Conservation (phyloP, 768 basidiomycete species). For the Naganishia vaughanmartiniae region DNA sequence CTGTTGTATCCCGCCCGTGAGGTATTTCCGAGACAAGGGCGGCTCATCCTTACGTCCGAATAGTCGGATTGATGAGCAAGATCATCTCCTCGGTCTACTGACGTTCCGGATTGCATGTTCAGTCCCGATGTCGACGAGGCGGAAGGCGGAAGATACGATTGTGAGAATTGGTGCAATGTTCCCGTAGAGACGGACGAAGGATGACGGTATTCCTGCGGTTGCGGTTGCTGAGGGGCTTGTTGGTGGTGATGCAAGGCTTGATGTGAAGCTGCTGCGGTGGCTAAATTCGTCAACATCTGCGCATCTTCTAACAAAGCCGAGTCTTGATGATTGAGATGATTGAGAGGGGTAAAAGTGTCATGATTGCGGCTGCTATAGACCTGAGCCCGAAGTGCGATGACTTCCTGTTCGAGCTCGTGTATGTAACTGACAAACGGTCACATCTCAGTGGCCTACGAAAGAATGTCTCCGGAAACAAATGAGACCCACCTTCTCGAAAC, state of each 20-base stretch:
- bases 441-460: background rate
- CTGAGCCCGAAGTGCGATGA: slow-evolving; percentile 47
- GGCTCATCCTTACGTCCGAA: slow-evolving; percentile 7
- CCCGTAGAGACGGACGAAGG: slow-evolving; percentile 6
- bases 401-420: slow-evolving; percentile 52
- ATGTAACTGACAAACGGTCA: slow-evolving; percentile 44
- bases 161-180: slow-evolving; percentile 6
- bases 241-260: slow-evolving; percentile 15
- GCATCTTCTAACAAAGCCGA: slow-evolving; percentile 9
- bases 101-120: background rate
- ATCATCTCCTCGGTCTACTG: background rate
- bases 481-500: slow-evolving; percentile 50
- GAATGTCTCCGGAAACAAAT: background rate
- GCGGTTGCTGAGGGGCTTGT: background rate
- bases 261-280: slow-evolving; percentile 14
- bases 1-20: background rate
- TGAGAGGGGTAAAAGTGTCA: background rate
- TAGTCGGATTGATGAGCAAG: background rate
- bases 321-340: slow-evolving; percentile 15
- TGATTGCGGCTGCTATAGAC: slow-evolving; percentile 32
- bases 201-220: slow-evolving; percentile 2
- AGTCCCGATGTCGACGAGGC: background rate
- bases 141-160: background rate
- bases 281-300: slow-evolving; percentile 18
- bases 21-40: background rate